A percentile compares a stretch with the other conserved stretches of the same genome.
phyloP scores from a whole-genome alignment of 352 stramenopile species.

The Pythium vanterpoolii region DNA sequence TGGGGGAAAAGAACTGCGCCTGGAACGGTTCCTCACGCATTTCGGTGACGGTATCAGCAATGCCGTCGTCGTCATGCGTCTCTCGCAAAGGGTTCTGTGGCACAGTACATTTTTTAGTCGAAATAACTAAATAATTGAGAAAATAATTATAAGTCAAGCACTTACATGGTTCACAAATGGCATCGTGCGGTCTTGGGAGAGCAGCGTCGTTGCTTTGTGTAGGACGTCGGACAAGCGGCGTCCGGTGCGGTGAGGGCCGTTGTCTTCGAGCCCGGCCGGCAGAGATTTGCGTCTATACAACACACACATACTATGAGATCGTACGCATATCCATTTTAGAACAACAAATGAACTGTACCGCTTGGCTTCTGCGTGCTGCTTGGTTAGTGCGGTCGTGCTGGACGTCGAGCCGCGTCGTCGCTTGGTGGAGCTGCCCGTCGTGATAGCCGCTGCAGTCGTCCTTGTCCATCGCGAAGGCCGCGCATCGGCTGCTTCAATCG shows the following conservation, averaged over 20 bases:
- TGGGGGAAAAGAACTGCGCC: constrained; percentile 56
- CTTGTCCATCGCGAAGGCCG: constrained; percentile 45
- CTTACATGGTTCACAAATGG: constrained; percentile 6
- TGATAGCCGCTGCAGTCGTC: constrained; percentile 19
- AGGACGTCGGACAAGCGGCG: constrained; percentile 52
- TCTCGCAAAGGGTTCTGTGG: constrained; percentile 1
- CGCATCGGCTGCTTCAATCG: constrained; percentile 45
- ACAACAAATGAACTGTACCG: constrained; percentile 1
- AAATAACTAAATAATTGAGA: background rate
- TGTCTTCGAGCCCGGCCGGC: constrained; percentile 13
- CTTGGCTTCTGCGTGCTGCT: constrained; percentile 15
- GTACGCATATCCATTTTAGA: background rate
- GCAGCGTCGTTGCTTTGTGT: constrained; percentile 54
- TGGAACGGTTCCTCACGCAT: constrained; percentile 55
- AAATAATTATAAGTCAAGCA: background rate
- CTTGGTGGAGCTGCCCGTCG: constrained; percentile 16
- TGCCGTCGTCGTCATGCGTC: constrained; percentile 43
- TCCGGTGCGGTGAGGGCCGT: background rate
- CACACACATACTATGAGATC: background rate
- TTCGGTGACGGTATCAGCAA: constrained; percentile 55
- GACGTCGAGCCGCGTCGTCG: constrained; percentile 20
- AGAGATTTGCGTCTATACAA: constrained; percentile 22
- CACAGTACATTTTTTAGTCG: constrained; percentile 10
- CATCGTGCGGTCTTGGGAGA: constrained; percentile 38
- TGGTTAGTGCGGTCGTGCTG: background rate